Evolutionary conservation across 2,329 filamentous ascomycete species (phyloP), one percentile per base, ranked within the genome.

Genomic region (Aspergillus quadricinctus): DNA sequence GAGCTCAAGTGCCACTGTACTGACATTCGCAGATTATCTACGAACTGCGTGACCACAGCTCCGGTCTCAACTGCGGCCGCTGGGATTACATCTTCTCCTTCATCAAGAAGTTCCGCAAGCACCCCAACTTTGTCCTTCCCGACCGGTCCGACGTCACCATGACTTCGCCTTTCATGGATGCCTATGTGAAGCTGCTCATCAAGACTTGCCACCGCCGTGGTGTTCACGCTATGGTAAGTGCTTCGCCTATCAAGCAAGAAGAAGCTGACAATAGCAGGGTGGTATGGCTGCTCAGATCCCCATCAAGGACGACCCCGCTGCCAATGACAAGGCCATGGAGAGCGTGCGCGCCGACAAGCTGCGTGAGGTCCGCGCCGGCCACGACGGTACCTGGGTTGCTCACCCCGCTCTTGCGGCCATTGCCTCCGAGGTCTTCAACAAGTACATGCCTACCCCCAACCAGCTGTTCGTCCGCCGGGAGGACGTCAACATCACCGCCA

Each of bases 31-130:
- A 37, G 86, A 97, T 99, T 78, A 97, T 99, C 78, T 99, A 97
- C 77, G 94, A 97, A 81, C 88, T 99, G 65, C 89, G 94, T 59
- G 93, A 97, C 72, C 94, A 99, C 82, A 93, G 88, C 75, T 89
- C 93, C 6, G 94, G 94, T 49, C 85, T 99, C 70, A 99, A 99
- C 86, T 97, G 94, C 77, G 94, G 94, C 63, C 89, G 94, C 66
- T 99, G 94, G 94, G 94, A 99, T 74, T 99, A 99, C 83, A 97
- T 99, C 79, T 99, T 99, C 83, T 94, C 89, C 75, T 91, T 93
- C 72, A 97, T 99, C 82, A 99, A 99, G 85, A 96, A 96, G 78
- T 96, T 97, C 88, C 90, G 94, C 73, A 86, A 96, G 70, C 94
- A 97, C 81, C 82, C 89, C 68, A 87, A 88, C 78, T 97, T 97